A percentile compares a stretch with the other conserved stretches of the same genome.
These are phyloP conservation scores for Aspergillus sergii DNA, from an alignment of 2,329 filamentous ascomycete genomes.

Conservation along the genomic window DNA sequence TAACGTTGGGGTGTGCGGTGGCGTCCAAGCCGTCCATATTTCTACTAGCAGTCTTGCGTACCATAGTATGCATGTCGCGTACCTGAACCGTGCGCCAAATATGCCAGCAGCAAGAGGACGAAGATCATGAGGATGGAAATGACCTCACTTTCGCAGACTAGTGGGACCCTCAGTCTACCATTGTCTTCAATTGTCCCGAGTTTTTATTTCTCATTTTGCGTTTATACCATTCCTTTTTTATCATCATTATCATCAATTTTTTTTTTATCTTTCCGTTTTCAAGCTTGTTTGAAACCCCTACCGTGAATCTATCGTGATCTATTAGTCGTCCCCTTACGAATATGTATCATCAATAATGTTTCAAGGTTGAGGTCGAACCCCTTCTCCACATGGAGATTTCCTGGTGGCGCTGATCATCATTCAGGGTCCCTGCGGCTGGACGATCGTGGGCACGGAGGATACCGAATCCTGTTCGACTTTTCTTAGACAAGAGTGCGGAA, in stretches of 20 bases:
- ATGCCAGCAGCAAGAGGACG: constrained; percentile 16
- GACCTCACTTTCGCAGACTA: not conserved
- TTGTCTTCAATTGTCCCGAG: not conserved
- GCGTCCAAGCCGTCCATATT: constrained; percentile 10
- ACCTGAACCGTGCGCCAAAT: constrained; percentile 18
- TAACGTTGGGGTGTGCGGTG: constrained; percentile 16
- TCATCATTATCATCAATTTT: not conserved
- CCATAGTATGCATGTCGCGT: constrained; percentile 7
- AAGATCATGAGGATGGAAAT: constrained; percentile 16
- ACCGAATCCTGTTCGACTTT: not conserved
- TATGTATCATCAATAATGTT: constrained; percentile 16
- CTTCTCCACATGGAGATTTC: constrained; percentile 20
- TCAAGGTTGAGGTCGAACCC: constrained; percentile 17
- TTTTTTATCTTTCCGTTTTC: not conserved
- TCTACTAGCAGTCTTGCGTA: not conserved
- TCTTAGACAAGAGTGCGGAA: not conserved
- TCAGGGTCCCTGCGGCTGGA: constrained; percentile 17
- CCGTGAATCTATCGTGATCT: not conserved
- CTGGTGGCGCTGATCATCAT: constrained; percentile 24
- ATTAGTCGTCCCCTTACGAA: constrained; percentile 11
- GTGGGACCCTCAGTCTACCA: not conserved
- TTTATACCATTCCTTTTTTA: not conserved
- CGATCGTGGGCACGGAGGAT: constrained; percentile 10
- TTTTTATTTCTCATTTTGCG: not conserved
- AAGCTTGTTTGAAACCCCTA: not conserved